Evolutionary conservation across 2,329 filamentous ascomycete species (phyloP).

Genomic region (Nothopassalora personata): DNA sequence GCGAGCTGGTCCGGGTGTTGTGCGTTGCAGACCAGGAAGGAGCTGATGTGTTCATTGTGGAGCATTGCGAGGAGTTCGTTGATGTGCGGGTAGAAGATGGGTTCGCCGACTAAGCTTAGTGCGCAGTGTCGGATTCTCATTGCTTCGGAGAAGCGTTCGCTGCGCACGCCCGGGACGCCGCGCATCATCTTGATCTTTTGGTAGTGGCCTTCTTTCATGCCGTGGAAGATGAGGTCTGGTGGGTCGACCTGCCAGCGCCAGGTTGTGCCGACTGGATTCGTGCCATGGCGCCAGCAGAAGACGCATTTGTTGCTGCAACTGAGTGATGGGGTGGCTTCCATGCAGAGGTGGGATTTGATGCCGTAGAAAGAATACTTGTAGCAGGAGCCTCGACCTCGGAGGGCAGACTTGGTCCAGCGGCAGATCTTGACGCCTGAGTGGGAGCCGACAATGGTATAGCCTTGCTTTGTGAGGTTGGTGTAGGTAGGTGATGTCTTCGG

Average conservation of each 20-base stretch:
- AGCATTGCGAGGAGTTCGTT: constrained; percentile 84
- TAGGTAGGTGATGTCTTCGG: constrained; percentile 86
- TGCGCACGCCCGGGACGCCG: constrained; percentile 84
- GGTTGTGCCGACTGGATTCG: constrained; percentile 91
- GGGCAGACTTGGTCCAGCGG: constrained; percentile 95
- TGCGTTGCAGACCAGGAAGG: constrained; percentile 93
- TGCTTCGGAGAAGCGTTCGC: constrained; percentile 86
- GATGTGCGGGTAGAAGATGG: constrained; percentile 98
- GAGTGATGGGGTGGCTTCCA: constrained; percentile 94
- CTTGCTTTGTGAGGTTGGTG: constrained; percentile 85
- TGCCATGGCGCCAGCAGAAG: constrained; percentile 97
- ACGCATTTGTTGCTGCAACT: constrained; percentile 98
- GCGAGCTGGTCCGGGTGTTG: constrained; percentile 91
- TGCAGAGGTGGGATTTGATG: constrained; percentile 92
- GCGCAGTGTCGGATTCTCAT: constrained; percentile 93
- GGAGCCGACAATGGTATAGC: constrained; percentile 89
- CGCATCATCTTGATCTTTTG: constrained; percentile 97
- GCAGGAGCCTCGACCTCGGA: constrained; percentile 87
- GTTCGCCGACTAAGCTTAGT: constrained; percentile 85
- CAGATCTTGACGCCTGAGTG: constrained; percentile 98
- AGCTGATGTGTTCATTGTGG: constrained; percentile 80
- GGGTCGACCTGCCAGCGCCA: constrained; percentile 96
- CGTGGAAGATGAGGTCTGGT: constrained; percentile 81
- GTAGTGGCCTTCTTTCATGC: constrained; percentile 88
- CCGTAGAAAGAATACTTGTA: constrained; percentile 99